Percentiles rank a stretch among this genome's conserved stretches.
phyloP scores from a whole-genome alignment of 208 protist genomes.

The Angomonas ambiguus region DNA sequence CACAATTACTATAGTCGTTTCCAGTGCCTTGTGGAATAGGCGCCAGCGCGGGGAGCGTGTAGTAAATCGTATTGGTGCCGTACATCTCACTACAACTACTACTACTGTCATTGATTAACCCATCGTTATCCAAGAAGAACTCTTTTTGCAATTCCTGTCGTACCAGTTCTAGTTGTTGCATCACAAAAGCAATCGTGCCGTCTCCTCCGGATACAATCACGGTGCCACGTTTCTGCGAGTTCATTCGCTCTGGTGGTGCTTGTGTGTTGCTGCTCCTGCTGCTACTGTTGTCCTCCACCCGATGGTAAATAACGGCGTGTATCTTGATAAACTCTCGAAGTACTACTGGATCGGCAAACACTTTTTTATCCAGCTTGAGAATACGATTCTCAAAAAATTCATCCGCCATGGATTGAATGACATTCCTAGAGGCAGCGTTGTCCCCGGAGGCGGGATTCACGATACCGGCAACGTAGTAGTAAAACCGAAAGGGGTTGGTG shows the following conservation, averaged over 20 bases:
- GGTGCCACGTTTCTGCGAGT: constrained; percentile 43
- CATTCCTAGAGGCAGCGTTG: constrained; percentile 17
- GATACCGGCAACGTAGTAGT: constrained; percentile 52
- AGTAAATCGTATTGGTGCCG: constrained; percentile 13
- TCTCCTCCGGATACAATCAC: constrained; percentile 80
- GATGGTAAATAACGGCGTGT: constrained; percentile 34
- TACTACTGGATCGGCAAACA: constrained; percentile 45
- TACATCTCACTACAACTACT: neutral
- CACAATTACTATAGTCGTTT: constrained; percentile 79
- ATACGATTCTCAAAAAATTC: constrained; percentile 55
- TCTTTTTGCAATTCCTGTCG: constrained; percentile 39
- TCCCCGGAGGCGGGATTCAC: constrained; percentile 76
- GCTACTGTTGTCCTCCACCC: neutral
- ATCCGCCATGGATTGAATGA: constrained; percentile 30
- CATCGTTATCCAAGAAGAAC: constrained; percentile 11
- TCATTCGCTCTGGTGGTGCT: neutral
- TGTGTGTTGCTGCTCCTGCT: no score
- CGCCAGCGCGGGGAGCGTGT: constrained; percentile 64
- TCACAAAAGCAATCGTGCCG: constrained; percentile 78
- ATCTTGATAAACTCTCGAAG: constrained; percentile 52
- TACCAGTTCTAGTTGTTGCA: constrained; percentile 61
- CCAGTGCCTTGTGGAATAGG: constrained; percentile 76
- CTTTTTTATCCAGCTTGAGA: constrained; percentile 28
- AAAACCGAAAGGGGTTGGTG: neutral
- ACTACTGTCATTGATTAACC: no score